Evolutionary conservation across 2,329 filamentous ascomycete species (phyloP).

Genomic region (Beauveria brongniartii): DNA sequence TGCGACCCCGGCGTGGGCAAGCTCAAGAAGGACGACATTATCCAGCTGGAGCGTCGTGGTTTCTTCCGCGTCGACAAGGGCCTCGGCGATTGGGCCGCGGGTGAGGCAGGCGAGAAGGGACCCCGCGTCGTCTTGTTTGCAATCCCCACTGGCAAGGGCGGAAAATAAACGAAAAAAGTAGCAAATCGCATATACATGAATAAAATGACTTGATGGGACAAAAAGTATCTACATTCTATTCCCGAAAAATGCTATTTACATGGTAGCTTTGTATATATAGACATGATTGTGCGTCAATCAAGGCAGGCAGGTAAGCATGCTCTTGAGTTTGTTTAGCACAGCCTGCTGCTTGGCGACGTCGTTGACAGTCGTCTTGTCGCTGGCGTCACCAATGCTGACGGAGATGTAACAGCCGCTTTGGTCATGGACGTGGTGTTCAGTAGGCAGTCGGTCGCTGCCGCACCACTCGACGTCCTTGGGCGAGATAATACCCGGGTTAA

Average conservation of each 20-base stretch:
- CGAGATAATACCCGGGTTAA: slow-evolving; percentile 47
- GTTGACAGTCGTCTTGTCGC: slow-evolving; percentile 47
- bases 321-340: slow-evolving; percentile 25
- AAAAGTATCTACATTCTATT: neutral
- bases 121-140: slow-evolving; percentile 46
- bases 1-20: slow-evolving; percentile 74
- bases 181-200: slow-evolving; percentile 2
- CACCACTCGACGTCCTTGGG: slow-evolving; percentile 50
- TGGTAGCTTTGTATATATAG: neutral
- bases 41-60: slow-evolving; percentile 90
- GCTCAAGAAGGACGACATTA: slow-evolving; percentile 80
- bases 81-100: slow-evolving; percentile 40
- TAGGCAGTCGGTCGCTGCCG: slow-evolving; percentile 45
- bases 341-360: slow-evolving; percentile 20
- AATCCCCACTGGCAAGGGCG: slow-evolving; percentile 47
- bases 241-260: neutral
- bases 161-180: slow-evolving; percentile 25
- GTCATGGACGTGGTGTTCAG: slow-evolving; percentile 45
- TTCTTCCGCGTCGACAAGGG: slow-evolving; percentile 80
- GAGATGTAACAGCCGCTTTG: slow-evolving; percentile 50
- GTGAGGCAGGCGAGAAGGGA: slow-evolving; percentile 39
- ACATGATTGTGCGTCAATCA: neutral
- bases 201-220: neutral
- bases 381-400: slow-evolving; percentile 54
- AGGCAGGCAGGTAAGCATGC: slow-evolving; percentile 23